These are phyloP conservation scores for Phytophthora citrophthora DNA, from an alignment of 352 stramenopile genomes.

Conservation along the genomic window DNA sequence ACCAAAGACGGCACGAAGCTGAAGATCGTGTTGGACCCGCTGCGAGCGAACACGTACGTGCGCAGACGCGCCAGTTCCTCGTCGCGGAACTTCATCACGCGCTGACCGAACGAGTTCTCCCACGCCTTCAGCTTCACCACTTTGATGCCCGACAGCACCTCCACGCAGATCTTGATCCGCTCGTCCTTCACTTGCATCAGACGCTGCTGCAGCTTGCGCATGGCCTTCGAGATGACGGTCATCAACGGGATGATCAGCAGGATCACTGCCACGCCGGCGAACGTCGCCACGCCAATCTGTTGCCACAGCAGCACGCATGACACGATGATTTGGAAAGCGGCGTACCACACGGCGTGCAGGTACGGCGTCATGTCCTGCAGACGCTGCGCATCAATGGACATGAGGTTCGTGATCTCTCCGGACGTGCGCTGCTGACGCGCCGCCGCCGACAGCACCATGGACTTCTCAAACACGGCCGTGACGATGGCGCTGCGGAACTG, in stretches of 20 bases:
- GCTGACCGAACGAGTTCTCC: conserved; percentile 59
- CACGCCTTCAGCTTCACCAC: conserved; percentile 68
- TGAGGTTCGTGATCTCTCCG: conserved; percentile 97
- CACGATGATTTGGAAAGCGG: conserved; percentile 80
- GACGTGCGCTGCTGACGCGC: conserved; percentile 80
- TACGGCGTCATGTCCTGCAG: conserved; percentile 96
- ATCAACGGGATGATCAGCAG: conserved; percentile 94
- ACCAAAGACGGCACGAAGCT: conserved; percentile 57
- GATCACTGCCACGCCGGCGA: conserved; percentile 94
- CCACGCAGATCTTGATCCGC: conserved; percentile 91
- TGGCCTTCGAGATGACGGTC: conserved; percentile 83
- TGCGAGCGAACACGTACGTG: conserved; percentile 57
- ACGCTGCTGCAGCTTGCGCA: conserved; percentile 84
- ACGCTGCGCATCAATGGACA: conserved; percentile 96
- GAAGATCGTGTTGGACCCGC: conserved; percentile 64
- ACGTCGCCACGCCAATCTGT: conserved; percentile 84
- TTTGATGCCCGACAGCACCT: conserved; percentile 55
- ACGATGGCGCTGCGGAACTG: conserved; percentile 76
- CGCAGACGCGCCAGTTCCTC: conserved; percentile 86
- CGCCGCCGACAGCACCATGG: conserved; percentile 86
- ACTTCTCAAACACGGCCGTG: conserved; percentile 81
- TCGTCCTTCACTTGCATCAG: conserved; percentile 93
- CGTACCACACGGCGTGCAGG: conserved; percentile 92
- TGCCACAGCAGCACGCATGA: conserved; percentile 76
- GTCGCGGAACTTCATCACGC: conserved; percentile 63